phyloP scores from a whole-genome alignment of 257 asterid genomes.

The Ilex aquifolium region DNA sequence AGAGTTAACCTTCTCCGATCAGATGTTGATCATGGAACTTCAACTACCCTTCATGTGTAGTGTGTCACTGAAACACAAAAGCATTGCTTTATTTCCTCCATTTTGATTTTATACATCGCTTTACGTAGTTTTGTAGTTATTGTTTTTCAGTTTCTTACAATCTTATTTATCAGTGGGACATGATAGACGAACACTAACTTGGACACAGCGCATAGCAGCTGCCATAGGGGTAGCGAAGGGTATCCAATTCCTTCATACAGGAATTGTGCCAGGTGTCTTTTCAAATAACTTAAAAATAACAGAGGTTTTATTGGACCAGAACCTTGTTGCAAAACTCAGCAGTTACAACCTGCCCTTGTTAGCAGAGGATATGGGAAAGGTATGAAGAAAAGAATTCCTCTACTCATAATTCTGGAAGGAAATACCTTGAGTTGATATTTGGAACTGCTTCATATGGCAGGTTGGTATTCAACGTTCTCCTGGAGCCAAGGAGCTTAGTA shows the following conservation, averaged over 20 bases:
- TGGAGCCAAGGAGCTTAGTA: conserved; percentile 38
- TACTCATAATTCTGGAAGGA: conserved; percentile 1
- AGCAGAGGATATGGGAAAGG: conserved; percentile 51
- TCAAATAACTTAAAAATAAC: conserved; percentile 60
- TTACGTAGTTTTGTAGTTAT: not conserved
- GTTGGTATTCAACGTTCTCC: conserved; percentile 24
- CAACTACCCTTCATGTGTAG: no score
- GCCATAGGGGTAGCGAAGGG: conserved; percentile 92
- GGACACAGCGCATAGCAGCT: conserved; percentile 82
- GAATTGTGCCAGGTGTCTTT: conserved; percentile 70
- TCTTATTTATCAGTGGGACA: conserved; percentile 41
- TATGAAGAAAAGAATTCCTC: conserved; percentile 15
- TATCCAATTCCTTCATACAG: conserved; percentile 80
- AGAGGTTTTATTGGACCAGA: conserved; percentile 69
- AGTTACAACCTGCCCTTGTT: conserved; percentile 66
- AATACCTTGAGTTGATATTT: conserved; percentile 3
- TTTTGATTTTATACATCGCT: no score
- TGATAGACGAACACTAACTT: conserved; percentile 44
- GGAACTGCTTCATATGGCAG: conserved; percentile 32
- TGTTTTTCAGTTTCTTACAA: conserved; percentile 2
- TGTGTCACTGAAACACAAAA: no score
- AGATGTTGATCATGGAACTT: no score
- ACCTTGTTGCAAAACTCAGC: conserved; percentile 63
- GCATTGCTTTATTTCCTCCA: no score
- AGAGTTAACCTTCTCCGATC: no score